Base-by-base conservation (phyloP, 1,139 yeast species). In the Diutina neorugosa region DNA sequence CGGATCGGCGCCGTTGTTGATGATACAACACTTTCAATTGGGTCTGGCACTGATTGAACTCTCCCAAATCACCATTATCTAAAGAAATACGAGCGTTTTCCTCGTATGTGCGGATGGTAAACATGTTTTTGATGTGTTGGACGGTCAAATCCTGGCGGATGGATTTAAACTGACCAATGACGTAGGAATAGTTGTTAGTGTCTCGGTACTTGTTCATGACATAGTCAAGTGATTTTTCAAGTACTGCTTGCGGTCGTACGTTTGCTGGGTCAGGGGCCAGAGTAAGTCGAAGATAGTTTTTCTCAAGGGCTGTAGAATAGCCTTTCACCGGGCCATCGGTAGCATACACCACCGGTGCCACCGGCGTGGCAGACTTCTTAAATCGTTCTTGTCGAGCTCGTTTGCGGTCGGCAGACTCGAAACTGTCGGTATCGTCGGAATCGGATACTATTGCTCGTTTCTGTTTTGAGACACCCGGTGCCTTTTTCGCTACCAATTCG, bases 21-120 rank as follows among this genome's bases (percentile, higher is more conserved):
- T 25, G 42, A 63, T 85, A 90, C 25, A 86, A 67, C 47, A 78
- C 73, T 57, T 80, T 81, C 52, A 91, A 69, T 62, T 90, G 90
- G 18, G 95, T 82, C 64, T 87, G 96, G 64, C 98, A 93, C 65
- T 93, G 98, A 66, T 93, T 93, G 66, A 86, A 91, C 64, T 93
- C 98, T 6, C 98, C 98, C 59, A 91, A 68, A 65, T 93, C 98
- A 52, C 80, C 76, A 63, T 85, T 82, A 59, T 83, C 86, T 44
- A 93, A 75, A 0, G 98, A 95, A n/a, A 91, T 73, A 52, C 90
- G 78, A 6, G 95, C 96, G 66, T 93, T 96, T 2, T 82, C 77
- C 65, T 89, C 96, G 65, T 93, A 93, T 0, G 90, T 96, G 53
- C 69, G 64, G 11, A 89, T 80, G 0, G 96, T 80, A 62, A 93